Base-by-base conservation (phyloP, 1,139 yeast genomes). In the Geotrichum citri-aurantii region DNA sequence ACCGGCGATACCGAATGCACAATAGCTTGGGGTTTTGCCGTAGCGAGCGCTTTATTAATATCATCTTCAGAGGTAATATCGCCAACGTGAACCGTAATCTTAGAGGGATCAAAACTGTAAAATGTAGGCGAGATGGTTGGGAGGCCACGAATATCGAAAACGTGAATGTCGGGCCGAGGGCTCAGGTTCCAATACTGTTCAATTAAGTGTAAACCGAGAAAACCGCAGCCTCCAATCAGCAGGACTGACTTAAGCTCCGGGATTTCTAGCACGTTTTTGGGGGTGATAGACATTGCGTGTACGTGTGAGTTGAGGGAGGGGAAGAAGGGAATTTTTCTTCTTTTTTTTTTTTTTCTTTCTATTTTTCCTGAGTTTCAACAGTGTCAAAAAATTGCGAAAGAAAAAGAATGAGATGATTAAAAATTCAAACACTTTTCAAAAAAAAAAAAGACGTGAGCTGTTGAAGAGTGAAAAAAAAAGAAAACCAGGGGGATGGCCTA, bases 1-100 rank as follows among this genome's bases (percentile, higher is more conserved):
- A 92, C 81, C 10, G 99, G 99, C 4, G 98, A 92, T 1, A 98
- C 99, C 1, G 97, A 88, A 71, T 95, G 99, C 3, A 95, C 96
- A 50, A 95, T 82, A 0, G 90, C 93, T 54, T 83, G 81, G 61
- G 96, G 90, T 42, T 78, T 73, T 31, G 88, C 79, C 19, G 69
- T 71, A 42, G 73, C 70, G 47, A 93, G 82, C 0, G 96, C 97
- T 3, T 73, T 69, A 4, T 77, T 70, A 11, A 95, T 86, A 68
- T 89, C 96, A 7, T 76, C 80, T 23, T 80, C 80, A 1, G 87
- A 83, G 0, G 98, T 90, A 63, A 95, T 75, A 69, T 93, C 99
- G 50, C 98, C 99, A 65, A 85, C 78, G 69, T 85, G 88, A 64
- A 86, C 84, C 0, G 70, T 70, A 58, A 93, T 81, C 1, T 75